These are phyloP conservation scores for Gastrodia elata DNA, from an alignment of 106 monocot genomes.

Conservation along the genomic window DNA sequence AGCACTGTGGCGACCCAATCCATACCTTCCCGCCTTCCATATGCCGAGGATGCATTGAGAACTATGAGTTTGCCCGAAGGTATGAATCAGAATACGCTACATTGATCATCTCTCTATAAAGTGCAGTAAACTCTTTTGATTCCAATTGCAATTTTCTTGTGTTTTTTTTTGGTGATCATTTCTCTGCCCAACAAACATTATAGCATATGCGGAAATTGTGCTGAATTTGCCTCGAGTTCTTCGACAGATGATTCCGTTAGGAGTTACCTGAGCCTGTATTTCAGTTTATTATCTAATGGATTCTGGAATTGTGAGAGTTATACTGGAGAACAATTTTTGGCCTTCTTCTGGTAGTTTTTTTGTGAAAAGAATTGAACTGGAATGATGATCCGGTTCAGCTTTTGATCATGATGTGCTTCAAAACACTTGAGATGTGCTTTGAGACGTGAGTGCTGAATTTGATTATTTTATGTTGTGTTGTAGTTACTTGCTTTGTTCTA, in stretches of 20 bases:
- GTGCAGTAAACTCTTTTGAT: too few species aligned
- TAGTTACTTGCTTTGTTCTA: too few species aligned
- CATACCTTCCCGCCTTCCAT: constrained; percentile 61
- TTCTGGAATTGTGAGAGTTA: not conserved
- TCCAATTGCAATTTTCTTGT: not conserved
- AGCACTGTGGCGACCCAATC: constrained; percentile 28
- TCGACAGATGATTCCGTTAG: constrained; percentile 14
- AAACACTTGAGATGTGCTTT: too few species aligned
- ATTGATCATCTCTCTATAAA: not conserved
- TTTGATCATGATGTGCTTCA: too few species aligned
- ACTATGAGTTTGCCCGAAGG: constrained; percentile 90
- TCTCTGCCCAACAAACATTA: too few species aligned
- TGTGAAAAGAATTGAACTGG: too few species aligned
- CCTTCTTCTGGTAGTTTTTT: not conserved
- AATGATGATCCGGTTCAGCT: too few species aligned
- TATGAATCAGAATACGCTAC: constrained; percentile 6
- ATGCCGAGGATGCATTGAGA: constrained; percentile 79
- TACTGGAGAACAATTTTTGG: not conserved
- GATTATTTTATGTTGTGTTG: too few species aligned
- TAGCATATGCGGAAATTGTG: constrained; percentile 25
- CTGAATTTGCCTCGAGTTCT: constrained; percentile 22
- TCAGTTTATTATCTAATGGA: not conserved
- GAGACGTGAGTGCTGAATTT: too few species aligned
- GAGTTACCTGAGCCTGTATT: not conserved
- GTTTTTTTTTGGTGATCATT: too few species aligned